Percentiles rank a stretch among this genome's conserved stretches.
phyloP scores from a whole-genome alignment of 768 basidiomycete genomes.

The Chlorophyllum brunneum region DNA sequence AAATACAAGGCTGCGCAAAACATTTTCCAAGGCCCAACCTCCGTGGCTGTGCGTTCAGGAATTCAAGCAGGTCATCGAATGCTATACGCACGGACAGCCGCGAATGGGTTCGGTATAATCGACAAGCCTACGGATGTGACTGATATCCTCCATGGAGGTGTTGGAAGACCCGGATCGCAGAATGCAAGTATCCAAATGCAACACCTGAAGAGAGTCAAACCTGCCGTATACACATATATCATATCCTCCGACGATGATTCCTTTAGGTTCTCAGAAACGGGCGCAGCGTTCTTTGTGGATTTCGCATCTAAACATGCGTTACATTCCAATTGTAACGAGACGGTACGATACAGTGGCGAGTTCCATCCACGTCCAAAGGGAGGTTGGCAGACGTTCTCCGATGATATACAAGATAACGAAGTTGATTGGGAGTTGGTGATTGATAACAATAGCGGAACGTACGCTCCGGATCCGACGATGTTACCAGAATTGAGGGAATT shows the following conservation, averaged over 20 bases:
- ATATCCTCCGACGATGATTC: slow-evolving; percentile 73
- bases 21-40: slow-evolving; percentile 61
- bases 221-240: slow-evolving; percentile 84
- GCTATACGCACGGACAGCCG: slow-evolving; percentile 66
- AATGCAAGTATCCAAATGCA: neutral
- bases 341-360: slow-evolving; percentile 73
- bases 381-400: slow-evolving; percentile 63
- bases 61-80: slow-evolving; percentile 72
- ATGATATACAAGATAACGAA: slow-evolving; percentile 46
- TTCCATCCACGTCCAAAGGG: slow-evolving; percentile 72
- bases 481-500: slow-evolving; percentile 58
- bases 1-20: slow-evolving; percentile 66
- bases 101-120: slow-evolving; percentile 61
- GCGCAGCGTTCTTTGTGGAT: slow-evolving; percentile 83
- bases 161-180: slow-evolving; percentile 1
- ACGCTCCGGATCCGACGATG: slow-evolving; percentile 64
- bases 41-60: slow-evolving; percentile 59
- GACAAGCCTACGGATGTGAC: slow-evolving; percentile 43
- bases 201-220: slow-evolving; percentile 54
- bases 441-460: slow-evolving; percentile 86
- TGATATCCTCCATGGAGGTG: slow-evolving; percentile 46
- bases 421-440: slow-evolving; percentile 80
- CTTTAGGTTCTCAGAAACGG: slow-evolving; percentile 82
- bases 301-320: slow-evolving; percentile 85
- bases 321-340: slow-evolving; percentile 66